Evolutionary conservation across 108 stramenopile species (phyloP).

Genomic region (Pseudonitzschia multiseries): DNA sequence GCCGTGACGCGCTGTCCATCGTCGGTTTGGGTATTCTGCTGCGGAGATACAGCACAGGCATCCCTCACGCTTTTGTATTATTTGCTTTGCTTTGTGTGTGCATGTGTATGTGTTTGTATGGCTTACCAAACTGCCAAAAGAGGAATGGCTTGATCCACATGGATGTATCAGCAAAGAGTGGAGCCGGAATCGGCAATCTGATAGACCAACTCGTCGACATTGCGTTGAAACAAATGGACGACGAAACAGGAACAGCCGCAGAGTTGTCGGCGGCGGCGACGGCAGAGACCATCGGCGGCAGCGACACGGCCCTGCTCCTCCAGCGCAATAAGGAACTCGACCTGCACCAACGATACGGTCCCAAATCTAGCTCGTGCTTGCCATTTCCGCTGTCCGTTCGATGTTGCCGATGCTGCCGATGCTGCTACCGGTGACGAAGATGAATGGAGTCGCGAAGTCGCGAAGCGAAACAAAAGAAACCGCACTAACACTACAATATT

Average conservation of each 20-base stretch:
- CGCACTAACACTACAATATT: too few relatives aligned
- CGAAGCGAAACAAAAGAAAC: background rate
- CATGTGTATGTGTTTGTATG: background rate
- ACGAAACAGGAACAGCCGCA: background rate
- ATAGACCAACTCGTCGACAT: slow-evolving; percentile 49
- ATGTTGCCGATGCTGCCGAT: background rate
- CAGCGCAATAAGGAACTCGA: slow-evolving; percentile 34
- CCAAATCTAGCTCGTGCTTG: slow-evolving; percentile 10
- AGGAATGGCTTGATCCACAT: slow-evolving; percentile 75
- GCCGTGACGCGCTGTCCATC: background rate
- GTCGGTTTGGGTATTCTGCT: background rate
- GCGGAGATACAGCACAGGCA: background rate
- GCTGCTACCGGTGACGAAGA: background rate
- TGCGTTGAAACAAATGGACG: slow-evolving; percentile 44
- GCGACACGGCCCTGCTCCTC: background rate
- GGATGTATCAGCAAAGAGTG: slow-evolving; percentile 70
- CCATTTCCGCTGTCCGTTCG: background rate
- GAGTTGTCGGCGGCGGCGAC: background rate
- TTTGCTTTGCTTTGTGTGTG: background rate
- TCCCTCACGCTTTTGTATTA: background rate
- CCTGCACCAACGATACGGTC: slow-evolving; percentile 41
- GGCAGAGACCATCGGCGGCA: background rate
- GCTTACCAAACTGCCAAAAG: background rate
- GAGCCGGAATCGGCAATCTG: slow-evolving; percentile 62
- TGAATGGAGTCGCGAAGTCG: background rate